phyloP scores from a whole-genome alignment of 1,284 basidiomycete genomes.

The Fomitiporia mediterranea region DNA sequence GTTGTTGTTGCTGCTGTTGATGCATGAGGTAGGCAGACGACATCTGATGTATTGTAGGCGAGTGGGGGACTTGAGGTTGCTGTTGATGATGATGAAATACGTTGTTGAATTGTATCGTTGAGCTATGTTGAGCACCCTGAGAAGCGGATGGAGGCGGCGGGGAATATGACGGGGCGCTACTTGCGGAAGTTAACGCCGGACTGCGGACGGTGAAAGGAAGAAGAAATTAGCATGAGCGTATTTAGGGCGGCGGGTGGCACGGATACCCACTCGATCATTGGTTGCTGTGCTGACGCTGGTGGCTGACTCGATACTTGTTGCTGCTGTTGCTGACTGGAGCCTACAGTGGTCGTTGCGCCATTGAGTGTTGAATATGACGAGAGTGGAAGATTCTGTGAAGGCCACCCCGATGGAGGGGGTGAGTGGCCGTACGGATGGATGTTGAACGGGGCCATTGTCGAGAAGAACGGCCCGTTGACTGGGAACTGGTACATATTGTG shows the following conservation, averaged over 20 bases:
- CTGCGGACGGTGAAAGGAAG: background rate
- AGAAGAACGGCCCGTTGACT: conserved; percentile 36
- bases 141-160: conserved; percentile 9
- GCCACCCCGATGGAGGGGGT: conserved; percentile 37
- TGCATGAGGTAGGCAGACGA: conserved; percentile 34
- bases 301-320: conserved; percentile 26
- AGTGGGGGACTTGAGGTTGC: conserved; percentile 31
- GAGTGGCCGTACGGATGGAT: conserved; percentile 43
- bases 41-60: background rate
- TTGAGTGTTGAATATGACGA: conserved; percentile 72
- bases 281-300: conserved; percentile 30
- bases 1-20: conserved; percentile 34
- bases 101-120: conserved; percentile 29
- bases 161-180: conserved; percentile 10
- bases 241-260: background rate
- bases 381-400: conserved; percentile 49
- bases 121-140: conserved; percentile 14
- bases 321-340: conserved; percentile 24
- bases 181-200: conserved; percentile 15
- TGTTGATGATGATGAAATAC: conserved; percentile 27
- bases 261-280: conserved; percentile 22
- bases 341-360: conserved; percentile 51
- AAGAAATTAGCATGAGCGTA: background rate
- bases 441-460: conserved; percentile 47
- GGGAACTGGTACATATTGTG: conserved; percentile 24